Evolutionary conservation across 2,329 filamentous ascomycete species (phyloP), one percentile per base, ranked within the genome.

Genomic region (Aspergillus brasiliensis): DNA sequence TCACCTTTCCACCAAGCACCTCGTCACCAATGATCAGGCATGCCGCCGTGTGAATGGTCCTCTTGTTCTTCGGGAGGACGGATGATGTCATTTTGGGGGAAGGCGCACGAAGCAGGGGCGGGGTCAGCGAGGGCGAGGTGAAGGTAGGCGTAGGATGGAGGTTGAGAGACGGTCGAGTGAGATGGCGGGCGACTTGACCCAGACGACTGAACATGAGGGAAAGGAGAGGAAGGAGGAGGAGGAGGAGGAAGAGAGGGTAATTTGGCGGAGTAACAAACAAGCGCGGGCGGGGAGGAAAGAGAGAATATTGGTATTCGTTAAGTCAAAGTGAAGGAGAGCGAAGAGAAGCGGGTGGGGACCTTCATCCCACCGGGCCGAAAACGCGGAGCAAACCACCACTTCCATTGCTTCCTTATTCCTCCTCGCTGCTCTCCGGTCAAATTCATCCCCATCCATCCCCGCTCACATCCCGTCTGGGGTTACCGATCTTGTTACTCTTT

Each of bases 11-110:
- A 21, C 92, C 93, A 3, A 98, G 83, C 5, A 98, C 92, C 77
- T 97, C 94, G 78, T 98, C 94, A n/a, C 94, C 94, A 69, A 99
- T 98, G 61, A 99, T 92, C 65, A 98, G 79, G 76, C 92, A 96
- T 58, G 90, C 94, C 10, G 94, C 95, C 49, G 93, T 97, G 73
- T 92, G 88, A 67, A 98, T 96, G 61, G 84, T 87, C 71, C 88
- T 81, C 53, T 69, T 71, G 64, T 67, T 67, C 51, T 71, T 74
- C 66, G 67, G 58, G 37, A 67, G 65, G 28, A 66, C 65, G 58
- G 74, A 77, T 78, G 78, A 80, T 78, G 78, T 78, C 78, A 80
- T 80, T 57, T 70, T 72, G 60, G 66, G 52, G 13, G 46, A 59
- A 27, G 61, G 68, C 59, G 19, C 54, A 58, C 62, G 61, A 55